Evolutionary conservation across 768 basidiomycete genomes (phyloP).

Genomic region (Lactifluus rugatus): DNA sequence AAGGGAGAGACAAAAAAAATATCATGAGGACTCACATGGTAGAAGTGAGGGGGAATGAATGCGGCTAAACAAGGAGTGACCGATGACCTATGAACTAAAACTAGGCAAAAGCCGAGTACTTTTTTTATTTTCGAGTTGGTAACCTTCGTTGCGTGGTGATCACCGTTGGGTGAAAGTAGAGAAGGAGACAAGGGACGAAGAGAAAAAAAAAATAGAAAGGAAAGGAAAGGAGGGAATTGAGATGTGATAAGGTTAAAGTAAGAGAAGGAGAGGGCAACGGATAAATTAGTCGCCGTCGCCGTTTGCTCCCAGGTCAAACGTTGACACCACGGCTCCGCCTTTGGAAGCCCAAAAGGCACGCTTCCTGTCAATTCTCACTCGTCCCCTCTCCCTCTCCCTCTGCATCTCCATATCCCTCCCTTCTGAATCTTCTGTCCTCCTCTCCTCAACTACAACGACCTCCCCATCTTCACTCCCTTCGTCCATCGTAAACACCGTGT

Average conservation of each 20-base stretch:
- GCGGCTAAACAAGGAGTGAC: slow-evolving; percentile 10
- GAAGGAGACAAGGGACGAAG: slow-evolving; percentile 7
- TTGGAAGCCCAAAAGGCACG: slow-evolving; percentile 56
- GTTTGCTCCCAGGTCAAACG: background rate
- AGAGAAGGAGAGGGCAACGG: background rate
- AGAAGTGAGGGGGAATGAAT: slow-evolving; percentile 1
- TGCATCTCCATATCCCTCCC: slow-evolving; percentile 6
- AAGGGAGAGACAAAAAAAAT: background rate
- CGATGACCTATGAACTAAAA: background rate
- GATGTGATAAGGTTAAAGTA: background rate
- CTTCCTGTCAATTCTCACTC: slow-evolving; percentile 29
- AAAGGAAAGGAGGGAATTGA: background rate
- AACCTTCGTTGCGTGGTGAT: background rate
- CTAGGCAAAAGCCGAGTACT: background rate
- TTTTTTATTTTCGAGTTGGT: background rate
- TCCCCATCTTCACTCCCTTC: slow-evolving; percentile 31
- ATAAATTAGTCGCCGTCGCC: background rate
- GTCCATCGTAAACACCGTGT: slow-evolving; percentile 42
- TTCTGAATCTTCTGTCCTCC: background rate
- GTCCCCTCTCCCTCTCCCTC: slow-evolving; percentile 12
- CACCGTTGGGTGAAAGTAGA: background rate
- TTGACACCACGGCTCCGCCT: slow-evolving; percentile 14
- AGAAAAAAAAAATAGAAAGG: background rate
- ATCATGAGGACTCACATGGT: slow-evolving; percentile 10
- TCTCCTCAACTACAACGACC: slow-evolving; percentile 10